Conservation (phyloP, 257 asterid species). For the Striga asiatica region DNA sequence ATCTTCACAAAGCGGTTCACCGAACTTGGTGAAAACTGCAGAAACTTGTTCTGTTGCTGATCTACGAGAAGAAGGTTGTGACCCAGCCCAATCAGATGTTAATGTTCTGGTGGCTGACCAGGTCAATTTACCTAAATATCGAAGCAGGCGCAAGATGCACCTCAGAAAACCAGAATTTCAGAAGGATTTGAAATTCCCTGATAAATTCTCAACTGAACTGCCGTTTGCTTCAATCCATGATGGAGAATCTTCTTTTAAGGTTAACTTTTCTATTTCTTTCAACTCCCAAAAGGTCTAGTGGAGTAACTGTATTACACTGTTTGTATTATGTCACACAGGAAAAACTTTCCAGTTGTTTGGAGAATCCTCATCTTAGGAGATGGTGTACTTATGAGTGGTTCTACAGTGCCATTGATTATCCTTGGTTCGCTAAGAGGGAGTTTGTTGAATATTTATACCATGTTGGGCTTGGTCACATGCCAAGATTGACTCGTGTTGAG, state of each 20-base stretch:
- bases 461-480: conserved; percentile 77
- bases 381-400: conserved; percentile 94
- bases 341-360: conserved; percentile 47
- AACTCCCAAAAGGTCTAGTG: conserved; percentile 1
- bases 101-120: conserved; percentile 38
- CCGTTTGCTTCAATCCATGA: conserved; percentile 26
- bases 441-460: conserved; percentile 80
- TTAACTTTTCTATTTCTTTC: conserved; percentile 19
- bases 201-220: conserved; percentile 33
- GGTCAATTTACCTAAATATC: conserved; percentile 53
- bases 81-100: too few species aligned
- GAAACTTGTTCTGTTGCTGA: conserved; percentile 53
- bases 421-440: conserved; percentile 90
- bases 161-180: conserved; percentile 30
- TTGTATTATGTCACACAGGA: conserved; percentile 34
- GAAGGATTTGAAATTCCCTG: conserved; percentile 36
- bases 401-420: conserved; percentile 91
- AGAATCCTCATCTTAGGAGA: conserved; percentile 49
- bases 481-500: conserved; percentile 72
- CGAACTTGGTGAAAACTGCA: conserved; percentile 40
- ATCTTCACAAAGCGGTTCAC: conserved; percentile 44
- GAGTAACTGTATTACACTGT: background rate
- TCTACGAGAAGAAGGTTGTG: conserved; percentile 56
- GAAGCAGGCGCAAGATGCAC: conserved; percentile 58
- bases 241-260: conserved; percentile 36